Evolutionary conservation across 306 rosid genomes (phyloP).

Genomic region (Rosa multiflora): DNA sequence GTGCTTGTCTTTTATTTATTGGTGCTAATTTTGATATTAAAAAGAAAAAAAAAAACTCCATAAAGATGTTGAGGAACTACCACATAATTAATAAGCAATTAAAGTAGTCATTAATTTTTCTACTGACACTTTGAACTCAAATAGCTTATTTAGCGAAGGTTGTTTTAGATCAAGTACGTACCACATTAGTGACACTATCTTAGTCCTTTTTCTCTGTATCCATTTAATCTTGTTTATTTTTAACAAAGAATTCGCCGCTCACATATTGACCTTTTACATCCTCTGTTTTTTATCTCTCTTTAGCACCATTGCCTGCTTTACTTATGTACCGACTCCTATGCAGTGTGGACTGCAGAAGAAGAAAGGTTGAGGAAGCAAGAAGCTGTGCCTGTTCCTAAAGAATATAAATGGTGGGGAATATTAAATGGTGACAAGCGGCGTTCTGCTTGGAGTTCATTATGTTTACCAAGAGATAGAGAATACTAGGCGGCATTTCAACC

Average conservation of each 20-base stretch:
- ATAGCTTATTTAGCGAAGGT: background rate
- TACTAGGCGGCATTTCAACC: background rate
- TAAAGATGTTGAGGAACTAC: too few species aligned
- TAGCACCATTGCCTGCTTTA: too few species aligned
- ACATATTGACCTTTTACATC: too few species aligned
- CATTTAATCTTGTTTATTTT: too few species aligned
- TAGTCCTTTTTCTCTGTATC: too few species aligned
- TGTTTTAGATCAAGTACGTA: background rate
- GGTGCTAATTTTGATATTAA: background rate
- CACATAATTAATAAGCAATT: too few species aligned
- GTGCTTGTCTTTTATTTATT: background rate
- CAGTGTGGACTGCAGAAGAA: background rate
- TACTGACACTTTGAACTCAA: background rate
- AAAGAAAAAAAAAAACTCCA: too few species aligned
- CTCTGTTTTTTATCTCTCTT: too few species aligned
- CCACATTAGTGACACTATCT: too few species aligned
- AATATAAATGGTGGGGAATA: background rate
- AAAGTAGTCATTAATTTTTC: too few species aligned
- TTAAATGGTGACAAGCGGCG: background rate
- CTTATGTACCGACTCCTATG: background rate
- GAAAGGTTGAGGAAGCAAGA: background rate
- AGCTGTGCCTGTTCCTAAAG: background rate
- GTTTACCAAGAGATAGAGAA: background rate
- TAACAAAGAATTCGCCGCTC: too few species aligned
- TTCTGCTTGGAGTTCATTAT: background rate